These are phyloP conservation scores for Microstroma glucosiphilum DNA, from an alignment of 1,284 basidiomycete species.

Conservation along the genomic window DNA sequence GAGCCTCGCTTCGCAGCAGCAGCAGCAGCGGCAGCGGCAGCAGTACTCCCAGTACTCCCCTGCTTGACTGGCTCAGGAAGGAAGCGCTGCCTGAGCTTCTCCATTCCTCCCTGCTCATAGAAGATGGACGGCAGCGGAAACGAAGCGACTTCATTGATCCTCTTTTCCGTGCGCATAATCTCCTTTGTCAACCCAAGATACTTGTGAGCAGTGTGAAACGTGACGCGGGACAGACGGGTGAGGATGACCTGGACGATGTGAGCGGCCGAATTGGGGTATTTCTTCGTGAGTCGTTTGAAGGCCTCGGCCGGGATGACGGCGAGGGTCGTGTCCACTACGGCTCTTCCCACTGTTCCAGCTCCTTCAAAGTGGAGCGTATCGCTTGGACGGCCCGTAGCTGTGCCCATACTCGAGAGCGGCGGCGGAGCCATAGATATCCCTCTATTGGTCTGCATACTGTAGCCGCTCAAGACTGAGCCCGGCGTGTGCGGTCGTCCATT, in stretches of 20 bases:
- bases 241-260: slow-evolving; percentile 97
- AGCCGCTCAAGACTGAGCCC: slow-evolving; percentile 32
- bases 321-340: slow-evolving; percentile 85
- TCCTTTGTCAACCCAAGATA: slow-evolving; percentile 93
- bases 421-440: neutral
- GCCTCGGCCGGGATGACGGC: slow-evolving; percentile 99
- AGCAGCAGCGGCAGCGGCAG: neutral
- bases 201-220: slow-evolving; percentile 87
- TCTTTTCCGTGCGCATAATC: slow-evolving; percentile 89
- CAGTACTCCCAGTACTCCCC: neutral
- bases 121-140: slow-evolving; percentile 85
- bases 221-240: slow-evolving; percentile 91
- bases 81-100: slow-evolving; percentile 77
- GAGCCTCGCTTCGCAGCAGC: neutral
- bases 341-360: slow-evolving; percentile 64
- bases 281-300: slow-evolving; percentile 80
- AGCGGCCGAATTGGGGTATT: slow-evolving; percentile 91
- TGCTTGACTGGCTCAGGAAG: slow-evolving; percentile 26
- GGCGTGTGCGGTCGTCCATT: slow-evolving; percentile 29
- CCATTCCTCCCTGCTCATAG: slow-evolving; percentile 88
- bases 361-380: slow-evolving; percentile 21
- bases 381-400: slow-evolving; percentile 9
- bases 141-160: slow-evolving; percentile 91
- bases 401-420: neutral
- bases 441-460: slow-evolving; percentile 12